Percentiles rank a stretch among this genome's conserved stretches.
Conservation (phyloP, 371 early-diverging fungal genomes). For the Rhizomucor pusillus region DNA sequence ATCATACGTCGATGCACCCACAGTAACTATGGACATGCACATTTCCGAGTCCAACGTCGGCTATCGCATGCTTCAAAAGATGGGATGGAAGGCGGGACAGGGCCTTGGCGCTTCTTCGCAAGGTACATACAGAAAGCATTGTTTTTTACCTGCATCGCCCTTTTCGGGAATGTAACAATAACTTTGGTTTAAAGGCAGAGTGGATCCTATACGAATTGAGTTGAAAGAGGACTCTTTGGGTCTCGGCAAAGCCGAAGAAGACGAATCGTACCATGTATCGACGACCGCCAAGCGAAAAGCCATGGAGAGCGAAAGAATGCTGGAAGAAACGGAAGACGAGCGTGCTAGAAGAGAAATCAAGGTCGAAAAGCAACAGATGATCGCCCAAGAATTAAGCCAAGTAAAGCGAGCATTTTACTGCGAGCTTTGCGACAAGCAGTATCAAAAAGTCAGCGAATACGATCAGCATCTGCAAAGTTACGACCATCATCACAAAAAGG, state of each 20-base stretch:
- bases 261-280: conserved; percentile 43
- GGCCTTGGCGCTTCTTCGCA: conserved; percentile 24
- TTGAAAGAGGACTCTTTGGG: conserved; percentile 63
- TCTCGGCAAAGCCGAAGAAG: conserved; percentile 62
- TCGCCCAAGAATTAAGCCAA: conserved; percentile 58
- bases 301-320: conserved; percentile 57
- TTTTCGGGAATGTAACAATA: background rate
- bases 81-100: conserved; percentile 48
- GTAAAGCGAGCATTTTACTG: conserved; percentile 76
- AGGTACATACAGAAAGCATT: background rate
- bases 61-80: conserved; percentile 27
- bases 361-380: conserved; percentile 44
- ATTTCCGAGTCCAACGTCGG: conserved; percentile 30
- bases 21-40: conserved; percentile 13
- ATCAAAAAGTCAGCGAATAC: conserved; percentile 69
- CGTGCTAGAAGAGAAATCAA: conserved; percentile 39
- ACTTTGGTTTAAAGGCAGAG: conserved; percentile 43
- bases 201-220: conserved; percentile 65
- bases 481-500: conserved; percentile 78
- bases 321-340: conserved; percentile 64
- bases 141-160: background rate
- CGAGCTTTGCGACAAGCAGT: conserved; percentile 78
- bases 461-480: conserved; percentile 77
- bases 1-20: too few relatives aligned
- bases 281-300: conserved; percentile 64